Evolutionary conservation across 176 grass and related monocot genomes (phyloP).

Genomic region (Phragmites australis): DNA sequence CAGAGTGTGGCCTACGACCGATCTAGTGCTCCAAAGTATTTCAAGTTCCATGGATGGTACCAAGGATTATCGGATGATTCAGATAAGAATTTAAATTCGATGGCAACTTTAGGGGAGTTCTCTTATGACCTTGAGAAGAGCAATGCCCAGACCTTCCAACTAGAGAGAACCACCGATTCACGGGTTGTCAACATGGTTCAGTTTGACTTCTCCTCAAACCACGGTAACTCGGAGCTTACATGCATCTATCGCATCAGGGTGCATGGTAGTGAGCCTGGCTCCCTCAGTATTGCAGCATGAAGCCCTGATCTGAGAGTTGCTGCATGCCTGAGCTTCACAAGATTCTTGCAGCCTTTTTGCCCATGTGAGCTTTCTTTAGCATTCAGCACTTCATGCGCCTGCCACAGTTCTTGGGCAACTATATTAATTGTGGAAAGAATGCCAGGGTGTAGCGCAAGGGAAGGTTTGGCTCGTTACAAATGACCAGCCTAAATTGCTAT

Average conservation of each 20-base stretch:
- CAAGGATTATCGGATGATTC: slow-evolving; percentile 41
- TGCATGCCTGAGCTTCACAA: slow-evolving; percentile 20
- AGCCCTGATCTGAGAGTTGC: slow-evolving; percentile 32
- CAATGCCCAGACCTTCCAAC: slow-evolving; percentile 77
- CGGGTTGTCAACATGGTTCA: slow-evolving; percentile 56
- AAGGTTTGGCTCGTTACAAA: background rate
- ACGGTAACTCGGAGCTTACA: slow-evolving; percentile 60
- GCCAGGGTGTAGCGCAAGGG: background rate
- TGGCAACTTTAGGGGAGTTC: slow-evolving; percentile 52
- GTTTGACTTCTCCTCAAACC: slow-evolving; percentile 72
- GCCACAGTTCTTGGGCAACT: background rate
- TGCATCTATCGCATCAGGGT: slow-evolving; percentile 97
- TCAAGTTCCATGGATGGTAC: slow-evolving; percentile 65
- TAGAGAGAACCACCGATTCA: slow-evolving; percentile 28
- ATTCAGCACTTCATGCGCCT: background rate
- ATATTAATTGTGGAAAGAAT: background rate
- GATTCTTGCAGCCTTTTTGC: background rate
- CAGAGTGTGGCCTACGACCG: slow-evolving; percentile 87
- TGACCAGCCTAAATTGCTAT: background rate
- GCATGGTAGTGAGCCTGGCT: slow-evolving; percentile 65
- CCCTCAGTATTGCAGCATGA: background rate
- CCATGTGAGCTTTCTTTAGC: background rate
- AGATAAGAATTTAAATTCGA: slow-evolving; percentile 15
- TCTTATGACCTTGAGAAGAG: slow-evolving; percentile 67
- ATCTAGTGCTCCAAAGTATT: slow-evolving; percentile 83